Conservation (phyloP, 768 basidiomycete species). For the Russula virescens region DNA sequence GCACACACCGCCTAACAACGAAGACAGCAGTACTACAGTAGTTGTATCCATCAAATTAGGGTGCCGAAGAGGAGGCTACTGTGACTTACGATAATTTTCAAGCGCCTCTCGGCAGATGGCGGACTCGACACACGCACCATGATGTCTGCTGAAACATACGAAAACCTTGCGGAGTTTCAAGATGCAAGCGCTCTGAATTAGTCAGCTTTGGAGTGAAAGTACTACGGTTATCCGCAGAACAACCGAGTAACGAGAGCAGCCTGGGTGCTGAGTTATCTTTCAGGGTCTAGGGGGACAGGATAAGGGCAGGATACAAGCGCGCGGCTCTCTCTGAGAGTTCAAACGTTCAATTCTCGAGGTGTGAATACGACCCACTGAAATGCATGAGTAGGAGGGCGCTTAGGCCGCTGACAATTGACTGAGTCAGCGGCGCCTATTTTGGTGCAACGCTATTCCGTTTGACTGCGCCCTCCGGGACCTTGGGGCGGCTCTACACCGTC, state of each 20-base stretch:
- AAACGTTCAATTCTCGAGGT: no score
- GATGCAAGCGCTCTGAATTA: neutral
- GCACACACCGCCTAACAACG: no score
- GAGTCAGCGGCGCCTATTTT: neutral
- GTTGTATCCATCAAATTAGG: neutral
- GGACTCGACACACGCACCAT: no score
- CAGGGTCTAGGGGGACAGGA: neutral
- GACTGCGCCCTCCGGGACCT: no score
- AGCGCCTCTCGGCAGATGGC: no score
- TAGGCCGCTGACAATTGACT: neutral
- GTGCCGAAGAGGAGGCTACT: neutral
- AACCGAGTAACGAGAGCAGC: neutral
- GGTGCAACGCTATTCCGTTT: constrained; percentile 5
- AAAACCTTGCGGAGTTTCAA: neutral
- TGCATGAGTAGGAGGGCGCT: no score
- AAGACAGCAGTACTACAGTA: no score
- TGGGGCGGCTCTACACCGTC: no score
- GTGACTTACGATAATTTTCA: no score
- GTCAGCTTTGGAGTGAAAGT: neutral
- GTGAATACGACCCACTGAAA: neutral
- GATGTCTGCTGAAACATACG: no score
- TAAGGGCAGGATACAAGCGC: no score
- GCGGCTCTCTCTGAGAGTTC: no score
- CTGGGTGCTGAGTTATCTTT: neutral
- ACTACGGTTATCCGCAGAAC: neutral